Evolutionary conservation across 2,329 filamentous ascomycete species (phyloP).

Genomic region (Apiospora rasikravindrae): DNA sequence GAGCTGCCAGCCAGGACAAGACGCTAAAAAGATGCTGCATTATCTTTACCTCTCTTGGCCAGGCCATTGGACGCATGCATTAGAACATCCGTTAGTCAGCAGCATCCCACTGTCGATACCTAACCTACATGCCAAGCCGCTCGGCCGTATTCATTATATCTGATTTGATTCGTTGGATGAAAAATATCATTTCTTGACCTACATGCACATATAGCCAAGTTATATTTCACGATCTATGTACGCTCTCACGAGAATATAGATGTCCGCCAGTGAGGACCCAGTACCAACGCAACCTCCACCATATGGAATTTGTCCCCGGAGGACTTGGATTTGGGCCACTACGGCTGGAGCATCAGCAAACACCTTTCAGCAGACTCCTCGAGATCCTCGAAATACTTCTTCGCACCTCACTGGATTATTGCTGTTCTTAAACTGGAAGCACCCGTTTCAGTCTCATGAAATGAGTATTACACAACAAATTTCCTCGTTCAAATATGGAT

Average conservation of each 20-base stretch:
- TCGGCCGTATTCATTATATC: background rate
- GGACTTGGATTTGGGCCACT: background rate
- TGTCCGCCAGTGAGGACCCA: background rate
- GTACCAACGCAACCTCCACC: background rate
- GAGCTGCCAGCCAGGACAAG: background rate
- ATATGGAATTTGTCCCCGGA: background rate
- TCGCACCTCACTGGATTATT: too few species aligned
- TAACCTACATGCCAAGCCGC: background rate
- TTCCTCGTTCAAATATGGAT: too few species aligned
- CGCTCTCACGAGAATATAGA: background rate
- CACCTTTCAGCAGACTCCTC: background rate
- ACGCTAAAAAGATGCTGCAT: conserved; percentile 13
- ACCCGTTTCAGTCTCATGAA: too few species aligned
- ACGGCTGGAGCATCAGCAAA: background rate
- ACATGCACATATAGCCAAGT: background rate
- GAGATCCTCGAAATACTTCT: too few species aligned
- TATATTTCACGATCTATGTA: background rate
- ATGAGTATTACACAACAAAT: too few species aligned
- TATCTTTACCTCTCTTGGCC: background rate
- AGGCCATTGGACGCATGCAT: background rate
- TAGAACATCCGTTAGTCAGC: background rate
- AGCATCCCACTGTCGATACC: background rate
- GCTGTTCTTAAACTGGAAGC: too few species aligned
- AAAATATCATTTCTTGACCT: background rate
- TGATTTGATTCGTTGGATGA: background rate